Evolutionary conservation across 2,329 filamentous ascomycete genomes (phyloP).

Genomic region (Fusarium avenaceum): DNA sequence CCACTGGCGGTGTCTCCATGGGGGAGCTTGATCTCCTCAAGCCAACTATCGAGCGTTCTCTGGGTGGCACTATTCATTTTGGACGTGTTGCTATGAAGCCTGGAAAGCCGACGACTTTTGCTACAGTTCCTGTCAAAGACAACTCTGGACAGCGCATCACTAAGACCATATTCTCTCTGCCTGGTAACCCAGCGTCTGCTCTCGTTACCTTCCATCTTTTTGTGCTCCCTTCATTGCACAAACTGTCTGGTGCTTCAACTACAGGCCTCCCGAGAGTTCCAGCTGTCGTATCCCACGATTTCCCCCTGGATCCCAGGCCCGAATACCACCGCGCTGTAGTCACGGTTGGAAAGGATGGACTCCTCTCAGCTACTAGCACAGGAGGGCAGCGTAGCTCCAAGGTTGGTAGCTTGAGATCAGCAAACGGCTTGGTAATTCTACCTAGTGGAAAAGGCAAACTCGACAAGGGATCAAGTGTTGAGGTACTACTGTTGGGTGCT

Average conservation of each 20-base stretch:
- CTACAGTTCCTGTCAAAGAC: constrained; percentile 80
- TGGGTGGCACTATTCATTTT: constrained; percentile 95
- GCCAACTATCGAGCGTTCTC: constrained; percentile 89
- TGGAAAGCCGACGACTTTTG: constrained; percentile 97
- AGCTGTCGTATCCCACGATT: constrained; percentile 78
- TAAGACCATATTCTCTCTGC: constrained; percentile 88
- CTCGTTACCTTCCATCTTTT: constrained; percentile 95
- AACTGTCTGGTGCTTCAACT: constrained; percentile 76
- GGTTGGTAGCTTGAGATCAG: constrained; percentile 88
- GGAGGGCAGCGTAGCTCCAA: constrained; percentile 90
- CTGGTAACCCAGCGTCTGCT: constrained; percentile 93
- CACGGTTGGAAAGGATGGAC: constrained; percentile 73
- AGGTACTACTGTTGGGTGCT: constrained; percentile 82
- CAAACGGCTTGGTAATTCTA: constrained; percentile 87
- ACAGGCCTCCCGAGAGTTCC: constrained; percentile 79
- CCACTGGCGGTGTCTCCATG: constrained; percentile 96
- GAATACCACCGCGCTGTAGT: constrained; percentile 94
- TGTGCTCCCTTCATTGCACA: constrained; percentile 87
- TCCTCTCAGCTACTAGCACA: constrained; percentile 82
- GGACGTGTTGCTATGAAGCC: constrained; percentile 98
- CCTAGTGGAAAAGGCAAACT: constrained; percentile 74
- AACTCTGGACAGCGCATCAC: constrained; percentile 68
- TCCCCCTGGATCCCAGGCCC: constrained; percentile 80
- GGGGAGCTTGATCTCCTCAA: constrained; percentile 97
- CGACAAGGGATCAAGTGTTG: constrained; percentile 76